phyloP scores from a whole-genome alignment of 73 alveolate species.

The Uronychia binucleata region DNA sequence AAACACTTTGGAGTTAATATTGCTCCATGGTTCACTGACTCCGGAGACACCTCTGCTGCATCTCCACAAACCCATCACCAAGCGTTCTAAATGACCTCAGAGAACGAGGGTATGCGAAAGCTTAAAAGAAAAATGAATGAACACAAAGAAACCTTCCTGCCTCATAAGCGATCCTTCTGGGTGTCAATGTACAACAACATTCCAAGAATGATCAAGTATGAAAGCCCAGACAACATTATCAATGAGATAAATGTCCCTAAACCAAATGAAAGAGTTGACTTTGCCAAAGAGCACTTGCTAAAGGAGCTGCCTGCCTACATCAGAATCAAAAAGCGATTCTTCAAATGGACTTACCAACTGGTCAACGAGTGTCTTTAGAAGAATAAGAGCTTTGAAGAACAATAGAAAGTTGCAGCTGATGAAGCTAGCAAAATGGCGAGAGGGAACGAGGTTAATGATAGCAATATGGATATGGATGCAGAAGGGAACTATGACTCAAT shows the following conservation, averaged over 20 bases:
- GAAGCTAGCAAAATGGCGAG: not conserved
- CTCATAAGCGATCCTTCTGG: conserved; percentile 23
- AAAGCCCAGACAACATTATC: conserved; percentile 36
- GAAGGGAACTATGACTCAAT: not conserved
- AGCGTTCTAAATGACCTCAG: not conserved
- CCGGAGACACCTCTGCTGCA: not conserved
- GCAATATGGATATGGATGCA: not conserved
- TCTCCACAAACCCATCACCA: not conserved
- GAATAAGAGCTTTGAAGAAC: not conserved
- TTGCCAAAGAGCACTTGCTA: conserved; percentile 4
- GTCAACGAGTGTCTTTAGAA: not conserved
- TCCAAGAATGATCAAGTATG: conserved; percentile 16
- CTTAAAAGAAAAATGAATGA: conserved; percentile 40
- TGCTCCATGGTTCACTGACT: not conserved
- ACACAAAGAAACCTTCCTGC: conserved; percentile 58
- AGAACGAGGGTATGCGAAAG: not conserved
- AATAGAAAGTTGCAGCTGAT: not conserved
- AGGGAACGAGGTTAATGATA: not conserved
- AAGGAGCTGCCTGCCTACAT: conserved; percentile 33
- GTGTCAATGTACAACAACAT: conserved; percentile 9
- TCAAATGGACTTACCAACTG: not conserved
- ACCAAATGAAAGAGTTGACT: conserved; percentile 17
- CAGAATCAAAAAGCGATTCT: conserved; percentile 19
- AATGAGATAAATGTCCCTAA: conserved; percentile 16
- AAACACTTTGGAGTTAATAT: not conserved